These are phyloP conservation scores for Iberis pinnata DNA, from an alignment of 345 rosid species.

Conservation along the genomic window DNA sequence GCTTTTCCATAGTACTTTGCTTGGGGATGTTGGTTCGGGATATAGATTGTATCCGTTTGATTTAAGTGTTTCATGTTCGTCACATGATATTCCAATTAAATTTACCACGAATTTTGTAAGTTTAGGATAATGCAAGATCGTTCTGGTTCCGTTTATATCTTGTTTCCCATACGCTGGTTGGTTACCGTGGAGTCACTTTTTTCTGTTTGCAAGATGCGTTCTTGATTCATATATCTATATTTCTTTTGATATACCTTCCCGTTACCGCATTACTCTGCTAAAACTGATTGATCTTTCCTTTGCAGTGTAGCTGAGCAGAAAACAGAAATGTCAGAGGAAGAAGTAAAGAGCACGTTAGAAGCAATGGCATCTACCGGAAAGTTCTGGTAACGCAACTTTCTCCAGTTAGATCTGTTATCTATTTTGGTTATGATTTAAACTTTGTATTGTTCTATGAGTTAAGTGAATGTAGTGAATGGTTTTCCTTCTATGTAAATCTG, in stretches of 20 bases:
- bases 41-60: too few species aligned
- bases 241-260: too few species aligned
- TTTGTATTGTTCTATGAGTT: neutral
- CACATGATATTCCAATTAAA: neutral
- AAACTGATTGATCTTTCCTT: constrained; percentile 3
- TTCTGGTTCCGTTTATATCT: too few species aligned
- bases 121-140: constrained; percentile 8
- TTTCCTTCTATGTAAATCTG: neutral
- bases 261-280: neutral
- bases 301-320: constrained; percentile 33
- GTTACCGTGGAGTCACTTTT: too few species aligned
- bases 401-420: too few species aligned
- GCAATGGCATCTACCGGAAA: constrained; percentile 69
- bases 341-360: constrained; percentile 41
- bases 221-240: too few species aligned
- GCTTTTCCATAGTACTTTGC: too few species aligned
- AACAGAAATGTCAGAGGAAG: constrained; percentile 39
- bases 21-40: neutral
- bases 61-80: neutral
- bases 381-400: constrained; percentile 45
- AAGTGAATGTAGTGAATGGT: too few species aligned
- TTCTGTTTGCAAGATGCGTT: neutral
- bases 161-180: too few species aligned
- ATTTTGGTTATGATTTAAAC: neutral
- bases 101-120: constrained; percentile 1